These are phyloP conservation scores for Begonia masoniana DNA, from an alignment of 306 rosid genomes.

Conservation along the genomic window DNA sequence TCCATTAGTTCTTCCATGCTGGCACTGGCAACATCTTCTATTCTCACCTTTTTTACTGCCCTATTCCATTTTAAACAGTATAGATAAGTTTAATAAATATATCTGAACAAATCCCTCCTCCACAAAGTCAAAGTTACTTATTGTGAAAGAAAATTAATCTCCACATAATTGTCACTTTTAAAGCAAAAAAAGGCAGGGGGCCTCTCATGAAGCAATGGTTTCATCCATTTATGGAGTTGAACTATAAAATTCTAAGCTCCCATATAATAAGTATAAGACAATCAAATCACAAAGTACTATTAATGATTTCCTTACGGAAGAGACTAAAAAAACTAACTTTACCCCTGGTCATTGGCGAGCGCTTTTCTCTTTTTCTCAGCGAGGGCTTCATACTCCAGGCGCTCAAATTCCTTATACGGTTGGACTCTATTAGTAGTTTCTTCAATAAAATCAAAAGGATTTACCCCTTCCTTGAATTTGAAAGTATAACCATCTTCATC, in stretches of 20 bases:
- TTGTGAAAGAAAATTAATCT: no score
- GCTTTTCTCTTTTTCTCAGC: constrained; percentile 59
- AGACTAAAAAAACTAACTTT: background rate
- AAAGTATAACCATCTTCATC: constrained; percentile 39
- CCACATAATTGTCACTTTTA: no score
- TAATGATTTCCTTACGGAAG: no score
- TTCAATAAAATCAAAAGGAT: constrained; percentile 51
- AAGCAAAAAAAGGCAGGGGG: no score
- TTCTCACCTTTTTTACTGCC: constrained; percentile 42
- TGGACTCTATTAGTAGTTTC: constrained; percentile 32
- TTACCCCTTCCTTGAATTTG: constrained; percentile 46
- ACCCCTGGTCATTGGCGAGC: constrained; percentile 20
- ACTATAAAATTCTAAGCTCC: no score
- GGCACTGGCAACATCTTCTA: constrained; percentile 43
- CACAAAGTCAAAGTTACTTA: no score
- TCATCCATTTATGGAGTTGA: no score
- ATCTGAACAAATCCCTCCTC: no score
- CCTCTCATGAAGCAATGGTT: no score
- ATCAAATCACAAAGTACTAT: no score
- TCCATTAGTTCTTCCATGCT: constrained; percentile 57
- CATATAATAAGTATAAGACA: no score
- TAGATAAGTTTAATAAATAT: constrained; percentile 2
- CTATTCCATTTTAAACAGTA: constrained; percentile 23
- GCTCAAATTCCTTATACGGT: constrained; percentile 43
- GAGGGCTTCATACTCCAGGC: constrained; percentile 57